phyloP scores from a whole-genome alignment of 1,284 basidiomycete genomes.

The Puccinia coronata region DNA sequence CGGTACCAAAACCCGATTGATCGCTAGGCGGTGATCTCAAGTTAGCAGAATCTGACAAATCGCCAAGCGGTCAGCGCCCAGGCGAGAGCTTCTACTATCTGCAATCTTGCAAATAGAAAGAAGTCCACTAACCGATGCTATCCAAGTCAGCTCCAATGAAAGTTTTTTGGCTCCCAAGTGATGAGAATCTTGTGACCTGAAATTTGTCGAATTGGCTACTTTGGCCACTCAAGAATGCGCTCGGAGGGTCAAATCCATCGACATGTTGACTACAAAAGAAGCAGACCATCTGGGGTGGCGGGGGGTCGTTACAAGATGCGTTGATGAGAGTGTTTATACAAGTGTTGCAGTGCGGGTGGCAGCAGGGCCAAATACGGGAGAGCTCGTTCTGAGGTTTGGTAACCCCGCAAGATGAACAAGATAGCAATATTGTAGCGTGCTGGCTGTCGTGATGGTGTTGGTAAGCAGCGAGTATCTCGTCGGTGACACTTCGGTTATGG shows the following conservation, averaged over 20 bases:
- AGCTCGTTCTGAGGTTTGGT: conserved; percentile 1
- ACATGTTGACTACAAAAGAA: conserved; percentile 30
- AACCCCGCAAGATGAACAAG: conserved; percentile 36
- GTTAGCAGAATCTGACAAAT: not conserved
- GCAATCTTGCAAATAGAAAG: not conserved
- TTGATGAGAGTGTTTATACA: conserved; percentile 41
- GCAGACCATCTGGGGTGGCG: conserved; percentile 11
- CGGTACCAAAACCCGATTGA: not conserved
- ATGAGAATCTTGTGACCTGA: not conserved
- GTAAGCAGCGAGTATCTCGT: not conserved
- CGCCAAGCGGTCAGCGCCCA: not conserved
- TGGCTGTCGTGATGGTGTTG: not conserved
- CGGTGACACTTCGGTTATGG: not conserved
- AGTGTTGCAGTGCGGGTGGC: conserved; percentile 22
- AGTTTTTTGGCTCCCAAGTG: not conserved
- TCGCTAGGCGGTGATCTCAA: not conserved
- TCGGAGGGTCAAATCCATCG: conserved; percentile 1
- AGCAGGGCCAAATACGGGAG: conserved; percentile 30
- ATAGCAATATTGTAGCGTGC: not conserved
- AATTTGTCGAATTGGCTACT: not conserved
- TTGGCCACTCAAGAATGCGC: conserved; percentile 10
- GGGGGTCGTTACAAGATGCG: conserved; percentile 33
- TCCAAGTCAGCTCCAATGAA: not conserved
- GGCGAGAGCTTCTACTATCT: not conserved
- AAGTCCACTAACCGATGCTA: not conserved